Evolutionary conservation across 2,329 filamentous ascomycete genomes (phyloP), one percentile per base, ranked within the genome.

Genomic region (Neofusicoccum sp.): DNA sequence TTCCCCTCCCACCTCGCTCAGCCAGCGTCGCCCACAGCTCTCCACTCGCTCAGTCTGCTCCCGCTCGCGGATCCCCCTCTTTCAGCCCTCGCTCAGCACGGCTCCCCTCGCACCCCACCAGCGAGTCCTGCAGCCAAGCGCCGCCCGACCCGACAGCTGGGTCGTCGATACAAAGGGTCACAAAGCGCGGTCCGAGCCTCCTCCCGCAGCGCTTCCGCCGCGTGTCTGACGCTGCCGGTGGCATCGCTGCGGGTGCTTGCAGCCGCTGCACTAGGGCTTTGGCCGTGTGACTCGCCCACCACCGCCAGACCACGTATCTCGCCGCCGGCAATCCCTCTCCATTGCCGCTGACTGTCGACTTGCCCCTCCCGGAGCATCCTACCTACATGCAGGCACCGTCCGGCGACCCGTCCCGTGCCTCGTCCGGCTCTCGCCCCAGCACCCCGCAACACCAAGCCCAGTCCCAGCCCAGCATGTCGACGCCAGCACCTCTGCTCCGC

Each of bases 401-500:
- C 41, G 26, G 14, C 41, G 8, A 20, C 12, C 58, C 44, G 24
- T 36, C 48, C 30, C 36, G 56, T 6, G 11, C 40, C 31, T 41
- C 59, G 6, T 38, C 59, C 49, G 59, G 48, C 30, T 47, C 59
- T 14, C 48, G 48, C 41, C 59, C 60, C 24, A 44, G 51, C 53
- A 58, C 53, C 53, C 53, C 60, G 31, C 51, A 56, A 49, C 51
- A 41, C 38, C 60, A 57, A 14, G 14, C 49, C 31, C 60, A 61
- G 47, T 34, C 59, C 7, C 53, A 58, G 5, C 36, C 33, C 51
- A 45, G 81, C 69, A 90, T 93, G 87, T 86, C 89, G 61, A 86
- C 89, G 51, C 87, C 89, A 57, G 90, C 88, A 58, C 91, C 91
- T 63, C 85, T 96, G 62, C 87, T 96, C 61, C 89, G 91, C 63